phyloP scores from a whole-genome alignment of 2,329 filamentous ascomycete genomes.

The Alternaria panax region DNA sequence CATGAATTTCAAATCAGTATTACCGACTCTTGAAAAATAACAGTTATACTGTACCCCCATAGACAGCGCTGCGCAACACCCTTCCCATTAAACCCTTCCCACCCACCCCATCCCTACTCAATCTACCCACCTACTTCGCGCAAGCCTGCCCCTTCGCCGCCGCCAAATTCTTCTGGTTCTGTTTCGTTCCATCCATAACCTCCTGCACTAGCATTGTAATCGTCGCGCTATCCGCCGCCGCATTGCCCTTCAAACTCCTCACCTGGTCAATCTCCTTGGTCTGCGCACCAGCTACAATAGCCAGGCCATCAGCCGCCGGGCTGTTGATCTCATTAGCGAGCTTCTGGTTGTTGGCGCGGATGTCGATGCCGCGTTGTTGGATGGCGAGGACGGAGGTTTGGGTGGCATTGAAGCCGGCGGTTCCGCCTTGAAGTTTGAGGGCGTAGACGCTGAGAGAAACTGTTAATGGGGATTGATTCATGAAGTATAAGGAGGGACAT shows the following conservation, averaged over 20 bases:
- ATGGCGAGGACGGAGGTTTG: conserved; percentile 13
- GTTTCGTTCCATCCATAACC: conserved; percentile 25
- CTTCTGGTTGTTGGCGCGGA: conserved; percentile 30
- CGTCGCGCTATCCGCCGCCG: conserved; percentile 9
- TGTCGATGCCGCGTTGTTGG: conserved; percentile 27
- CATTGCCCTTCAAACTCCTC: conserved; percentile 12
- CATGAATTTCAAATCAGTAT: not conserved
- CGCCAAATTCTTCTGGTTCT: conserved; percentile 26
- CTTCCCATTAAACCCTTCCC: not conserved
- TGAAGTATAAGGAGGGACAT: not conserved
- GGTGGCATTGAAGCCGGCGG: not conserved
- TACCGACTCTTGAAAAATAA: not conserved
- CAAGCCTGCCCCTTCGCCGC: conserved; percentile 9
- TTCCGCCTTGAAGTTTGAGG: conserved; percentile 10
- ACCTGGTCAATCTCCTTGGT: conserved; percentile 25
- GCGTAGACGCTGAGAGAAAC: conserved; percentile 9
- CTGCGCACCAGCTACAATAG: conserved; percentile 24
- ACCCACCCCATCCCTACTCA: not conserved
- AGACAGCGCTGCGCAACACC: not conserved
- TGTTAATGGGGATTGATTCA: not conserved
- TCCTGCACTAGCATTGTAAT: conserved; percentile 22
- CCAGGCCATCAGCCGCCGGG: conserved; percentile 22
- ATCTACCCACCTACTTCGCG: not conserved
- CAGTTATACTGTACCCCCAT: not conserved
- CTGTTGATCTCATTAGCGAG: conserved; percentile 27